These are phyloP conservation scores for Calocybe indica DNA, from an alignment of 768 basidiomycete species.

Conservation along the genomic window DNA sequence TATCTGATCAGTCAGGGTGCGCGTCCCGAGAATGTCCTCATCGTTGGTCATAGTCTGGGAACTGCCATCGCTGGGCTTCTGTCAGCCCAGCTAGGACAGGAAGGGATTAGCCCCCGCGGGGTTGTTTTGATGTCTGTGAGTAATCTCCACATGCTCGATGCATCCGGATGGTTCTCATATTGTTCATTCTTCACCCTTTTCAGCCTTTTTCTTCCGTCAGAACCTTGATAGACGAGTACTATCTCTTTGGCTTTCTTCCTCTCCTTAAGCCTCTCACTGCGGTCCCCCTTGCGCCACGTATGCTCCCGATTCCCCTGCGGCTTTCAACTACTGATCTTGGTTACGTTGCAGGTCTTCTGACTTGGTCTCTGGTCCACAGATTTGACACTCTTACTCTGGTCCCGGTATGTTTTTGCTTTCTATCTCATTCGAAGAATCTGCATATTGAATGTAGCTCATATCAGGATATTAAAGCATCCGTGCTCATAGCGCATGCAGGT, in stretches of 20 bases:
- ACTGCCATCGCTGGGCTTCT: slow-evolving; percentile 57
- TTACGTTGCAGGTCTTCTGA: slow-evolving; percentile 39
- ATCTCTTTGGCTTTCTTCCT: slow-evolving; percentile 58
- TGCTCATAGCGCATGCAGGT: slow-evolving; percentile 69
- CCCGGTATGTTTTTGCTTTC: slow-evolving; percentile 32
- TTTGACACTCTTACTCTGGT: slow-evolving; percentile 63
- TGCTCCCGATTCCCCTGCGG: slow-evolving; percentile 20
- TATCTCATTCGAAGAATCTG: not conserved
- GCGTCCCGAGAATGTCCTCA: slow-evolving; percentile 40
- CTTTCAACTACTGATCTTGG: slow-evolving; percentile 1
- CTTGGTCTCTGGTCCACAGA: slow-evolving; percentile 44
- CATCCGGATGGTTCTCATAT: not conserved
- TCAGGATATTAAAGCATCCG: slow-evolving; percentile 60
- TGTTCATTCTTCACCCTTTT: not conserved
- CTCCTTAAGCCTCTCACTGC: slow-evolving; percentile 62
- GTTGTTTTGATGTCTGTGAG: slow-evolving; percentile 41
- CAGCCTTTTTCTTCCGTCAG: slow-evolving; percentile 53
- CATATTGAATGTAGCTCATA: not conserved
- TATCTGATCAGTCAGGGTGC: slow-evolving; percentile 52
- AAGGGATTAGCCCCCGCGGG: slow-evolving; percentile 35
- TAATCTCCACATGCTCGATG: not conserved
- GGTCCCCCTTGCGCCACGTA: slow-evolving; percentile 59
- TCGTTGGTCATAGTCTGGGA: slow-evolving; percentile 74
- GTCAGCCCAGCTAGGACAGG: slow-evolving; percentile 39
- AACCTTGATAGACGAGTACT: slow-evolving; percentile 61